phyloP scores from a whole-genome alignment of 805 yeast species.

The Jamesozyma gamospora region DNA sequence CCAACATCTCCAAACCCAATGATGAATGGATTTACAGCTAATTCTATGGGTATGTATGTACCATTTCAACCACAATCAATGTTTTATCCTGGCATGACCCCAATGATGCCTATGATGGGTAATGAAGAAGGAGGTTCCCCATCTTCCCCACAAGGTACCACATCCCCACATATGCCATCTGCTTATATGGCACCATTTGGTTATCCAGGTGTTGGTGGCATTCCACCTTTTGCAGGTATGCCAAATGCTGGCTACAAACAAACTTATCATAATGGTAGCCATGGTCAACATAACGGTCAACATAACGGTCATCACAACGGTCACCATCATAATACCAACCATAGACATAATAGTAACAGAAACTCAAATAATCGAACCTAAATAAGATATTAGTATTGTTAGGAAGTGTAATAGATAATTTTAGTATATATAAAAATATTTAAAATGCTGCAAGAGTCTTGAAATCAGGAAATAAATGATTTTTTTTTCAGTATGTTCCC shows the following conservation, averaged over 20 bases:
- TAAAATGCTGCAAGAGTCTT: too few species aligned
- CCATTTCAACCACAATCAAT: conserved; percentile 30
- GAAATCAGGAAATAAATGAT: too few species aligned
- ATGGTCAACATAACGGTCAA: conserved; percentile 11
- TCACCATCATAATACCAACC: conserved; percentile 2
- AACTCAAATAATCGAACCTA: conserved; percentile 1
- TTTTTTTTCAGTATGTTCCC: too few species aligned
- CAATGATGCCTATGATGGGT: conserved; percentile 24
- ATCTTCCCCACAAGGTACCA: conserved; percentile 19
- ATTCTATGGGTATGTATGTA: conserved; percentile 24
- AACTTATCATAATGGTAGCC: conserved; percentile 12
- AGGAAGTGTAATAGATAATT: neutral
- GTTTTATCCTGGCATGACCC: conserved; percentile 27
- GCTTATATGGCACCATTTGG: conserved; percentile 23
- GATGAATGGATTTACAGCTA: conserved; percentile 18
- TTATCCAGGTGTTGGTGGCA: conserved; percentile 16
- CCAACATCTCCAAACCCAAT: conserved; percentile 18
- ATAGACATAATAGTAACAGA: conserved; percentile 1
- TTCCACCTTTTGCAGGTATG: conserved; percentile 20
- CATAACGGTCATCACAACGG: conserved; percentile 4
- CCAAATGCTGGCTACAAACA: conserved; percentile 14
- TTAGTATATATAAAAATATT: too few species aligned
- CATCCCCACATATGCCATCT: conserved; percentile 22
- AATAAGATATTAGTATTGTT: too few species aligned
- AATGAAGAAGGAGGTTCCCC: conserved; percentile 9